Evolutionary conservation across 345 rosid species (phyloP).

Genomic region (Sisymbrium irio): DNA sequence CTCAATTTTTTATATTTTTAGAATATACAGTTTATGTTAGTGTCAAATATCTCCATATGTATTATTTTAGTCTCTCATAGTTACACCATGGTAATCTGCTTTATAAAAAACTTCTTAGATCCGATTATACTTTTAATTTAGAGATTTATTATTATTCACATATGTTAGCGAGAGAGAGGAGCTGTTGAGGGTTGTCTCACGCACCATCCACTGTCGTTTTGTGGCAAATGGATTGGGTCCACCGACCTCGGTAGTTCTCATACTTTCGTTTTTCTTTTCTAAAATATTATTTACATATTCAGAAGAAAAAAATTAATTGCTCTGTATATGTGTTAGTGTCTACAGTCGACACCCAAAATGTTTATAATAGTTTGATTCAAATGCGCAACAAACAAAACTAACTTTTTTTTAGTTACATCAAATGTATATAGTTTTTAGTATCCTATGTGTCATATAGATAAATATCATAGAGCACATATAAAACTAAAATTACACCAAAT

Average conservation of each 20-base stretch:
- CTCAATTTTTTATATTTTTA: too few species aligned
- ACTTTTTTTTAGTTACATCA: background rate
- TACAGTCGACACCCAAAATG: constrained; percentile 50
- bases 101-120: background rate
- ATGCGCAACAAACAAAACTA: constrained; percentile 13
- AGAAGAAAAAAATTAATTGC: background rate
- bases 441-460: constrained; percentile 9
- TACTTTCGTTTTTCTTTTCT: constrained; percentile 22
- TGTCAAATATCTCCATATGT: background rate
- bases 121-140: background rate
- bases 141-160: constrained; percentile 15
- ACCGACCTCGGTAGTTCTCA: constrained; percentile 59
- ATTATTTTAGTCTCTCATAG: background rate
- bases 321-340: constrained; percentile 47
- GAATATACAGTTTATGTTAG: background rate
- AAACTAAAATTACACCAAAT: background rate
- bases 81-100: background rate
- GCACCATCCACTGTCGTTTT: constrained; percentile 62
- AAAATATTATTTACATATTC: constrained; percentile 10
- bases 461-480: background rate
- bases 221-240: constrained; percentile 75
- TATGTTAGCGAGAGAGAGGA: constrained; percentile 39
- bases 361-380: background rate
- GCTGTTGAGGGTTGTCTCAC: constrained; percentile 63
- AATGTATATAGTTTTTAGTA: constrained; percentile 4